These are phyloP conservation scores for Papilionanthe hybrid DNA, from an alignment of 116 monocot species.

Conservation along the genomic window DNA sequence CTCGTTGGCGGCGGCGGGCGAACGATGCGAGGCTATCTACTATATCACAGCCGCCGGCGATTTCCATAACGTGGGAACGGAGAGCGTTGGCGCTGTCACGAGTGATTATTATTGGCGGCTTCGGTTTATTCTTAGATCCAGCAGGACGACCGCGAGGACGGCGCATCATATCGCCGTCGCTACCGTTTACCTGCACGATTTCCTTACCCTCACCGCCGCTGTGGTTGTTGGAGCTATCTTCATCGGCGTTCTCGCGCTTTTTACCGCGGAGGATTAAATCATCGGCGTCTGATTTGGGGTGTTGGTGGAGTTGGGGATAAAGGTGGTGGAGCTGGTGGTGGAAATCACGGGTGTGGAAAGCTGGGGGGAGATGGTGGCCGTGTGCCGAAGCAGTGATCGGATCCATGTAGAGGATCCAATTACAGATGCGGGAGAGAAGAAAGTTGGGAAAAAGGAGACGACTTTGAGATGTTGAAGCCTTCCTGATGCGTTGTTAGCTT, in stretches of 20 bases:
- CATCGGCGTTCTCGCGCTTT: slow-evolving; percentile 25
- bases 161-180: slow-evolving; percentile 27
- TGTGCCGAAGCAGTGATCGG: slow-evolving; percentile 37
- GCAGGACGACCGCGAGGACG: slow-evolving; percentile 65
- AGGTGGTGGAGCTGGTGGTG: slow-evolving; percentile 21
- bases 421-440: background rate
- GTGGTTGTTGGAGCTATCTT: slow-evolving; percentile 27
- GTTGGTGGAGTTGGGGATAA: background rate
- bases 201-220: slow-evolving; percentile 5
- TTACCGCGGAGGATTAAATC: slow-evolving; percentile 13
- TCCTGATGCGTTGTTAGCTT: too few species aligned
- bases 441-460: slow-evolving; percentile 11
- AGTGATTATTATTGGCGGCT: slow-evolving; percentile 76
- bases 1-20: slow-evolving; percentile 50
- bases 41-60: slow-evolving; percentile 60
- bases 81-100: slow-evolving; percentile 62
- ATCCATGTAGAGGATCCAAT: slow-evolving; percentile 37
- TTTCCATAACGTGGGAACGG: slow-evolving; percentile 60
- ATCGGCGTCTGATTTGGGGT: slow-evolving; percentile 27
- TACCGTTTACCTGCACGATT: background rate
- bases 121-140: slow-evolving; percentile 88
- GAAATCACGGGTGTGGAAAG: slow-evolving; percentile 64
- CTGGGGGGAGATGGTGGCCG: slow-evolving; percentile 54
- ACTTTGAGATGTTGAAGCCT: background rate
- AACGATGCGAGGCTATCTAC: slow-evolving; percentile 55